These are phyloP conservation scores for Pseudozyma flocculosa DNA, from an alignment of 1,284 basidiomycete genomes.

Conservation along the genomic window DNA sequence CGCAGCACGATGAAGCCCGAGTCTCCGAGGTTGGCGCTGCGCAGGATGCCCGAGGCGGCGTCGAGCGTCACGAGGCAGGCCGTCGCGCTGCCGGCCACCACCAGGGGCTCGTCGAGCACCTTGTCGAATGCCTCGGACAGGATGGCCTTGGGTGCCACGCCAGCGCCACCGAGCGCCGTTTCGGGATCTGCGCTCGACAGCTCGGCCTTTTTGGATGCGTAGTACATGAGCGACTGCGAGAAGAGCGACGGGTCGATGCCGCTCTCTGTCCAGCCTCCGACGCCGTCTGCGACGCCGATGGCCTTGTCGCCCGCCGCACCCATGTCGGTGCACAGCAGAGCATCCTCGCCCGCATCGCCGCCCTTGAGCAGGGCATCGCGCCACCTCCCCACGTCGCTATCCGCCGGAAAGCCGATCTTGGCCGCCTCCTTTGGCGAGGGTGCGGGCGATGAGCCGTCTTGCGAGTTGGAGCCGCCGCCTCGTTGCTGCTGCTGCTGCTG, in stretches of 20 bases:
- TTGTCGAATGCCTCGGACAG: slow-evolving; percentile 72
- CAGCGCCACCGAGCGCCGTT: background rate
- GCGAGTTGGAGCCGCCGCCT: slow-evolving; percentile 15
- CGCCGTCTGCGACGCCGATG: slow-evolving; percentile 71
- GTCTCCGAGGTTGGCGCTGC: slow-evolving; percentile 85
- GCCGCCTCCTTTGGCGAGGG: slow-evolving; percentile 9
- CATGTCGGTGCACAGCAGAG: slow-evolving; percentile 66
- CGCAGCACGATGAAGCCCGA: slow-evolving; percentile 76
- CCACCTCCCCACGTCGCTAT: slow-evolving; percentile 72
- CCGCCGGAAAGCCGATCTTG: slow-evolving; percentile 66
- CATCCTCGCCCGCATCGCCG: slow-evolving; percentile 62
- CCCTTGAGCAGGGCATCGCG: slow-evolving; percentile 64
- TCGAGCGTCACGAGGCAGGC: slow-evolving; percentile 78
- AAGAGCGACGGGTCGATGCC: slow-evolving; percentile 81
- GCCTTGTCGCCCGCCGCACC: slow-evolving; percentile 67
- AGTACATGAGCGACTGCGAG: slow-evolving; percentile 70
- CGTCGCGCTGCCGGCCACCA: slow-evolving; percentile 81
- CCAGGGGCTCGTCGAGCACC: slow-evolving; percentile 69
- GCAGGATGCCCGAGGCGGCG: slow-evolving; percentile 70
- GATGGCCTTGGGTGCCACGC: slow-evolving; percentile 61
- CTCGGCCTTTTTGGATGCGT: slow-evolving; percentile 64
- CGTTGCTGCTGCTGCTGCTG: no score
- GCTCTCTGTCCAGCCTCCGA: slow-evolving; percentile 71
- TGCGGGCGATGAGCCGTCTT: slow-evolving; percentile 9
- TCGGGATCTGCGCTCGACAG: slow-evolving; percentile 7